These are phyloP conservation scores for Fagus crenata DNA, from an alignment of 306 rosid genomes.

Conservation along the genomic window DNA sequence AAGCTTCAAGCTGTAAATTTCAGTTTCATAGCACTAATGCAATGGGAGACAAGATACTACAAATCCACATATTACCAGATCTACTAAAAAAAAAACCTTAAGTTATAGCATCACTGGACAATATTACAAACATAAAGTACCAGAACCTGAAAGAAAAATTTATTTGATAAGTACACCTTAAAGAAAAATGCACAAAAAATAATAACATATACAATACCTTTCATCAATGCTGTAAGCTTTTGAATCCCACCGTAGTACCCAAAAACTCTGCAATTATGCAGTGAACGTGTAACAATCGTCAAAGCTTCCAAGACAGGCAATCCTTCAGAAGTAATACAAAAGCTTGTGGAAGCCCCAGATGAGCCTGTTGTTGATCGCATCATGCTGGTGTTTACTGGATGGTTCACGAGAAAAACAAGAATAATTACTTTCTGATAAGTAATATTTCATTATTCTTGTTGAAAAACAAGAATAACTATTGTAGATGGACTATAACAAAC, in stretches of 20 bases:
- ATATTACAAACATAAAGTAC: neutral
- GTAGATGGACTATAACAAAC: slow-evolving; percentile 28
- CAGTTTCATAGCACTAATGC: neutral
- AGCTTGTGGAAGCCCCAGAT: slow-evolving; percentile 56
- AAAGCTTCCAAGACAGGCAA: slow-evolving; percentile 72
- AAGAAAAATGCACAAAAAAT: neutral
- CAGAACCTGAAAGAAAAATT: neutral
- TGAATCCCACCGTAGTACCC: slow-evolving; percentile 91
- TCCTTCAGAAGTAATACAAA: slow-evolving; percentile 75
- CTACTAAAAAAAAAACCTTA: neutral
- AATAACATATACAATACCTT: slow-evolving; percentile 54
- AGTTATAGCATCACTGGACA: neutral
- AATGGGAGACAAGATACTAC: neutral
- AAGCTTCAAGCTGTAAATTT: neutral
- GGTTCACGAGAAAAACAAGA: slow-evolving; percentile 27
- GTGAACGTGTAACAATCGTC: slow-evolving; percentile 65
- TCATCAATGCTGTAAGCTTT: slow-evolving; percentile 87
- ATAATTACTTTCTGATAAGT: neutral
- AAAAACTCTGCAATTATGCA: slow-evolving; percentile 87
- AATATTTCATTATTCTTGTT: too few species aligned
- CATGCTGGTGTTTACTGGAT: slow-evolving; percentile 63
- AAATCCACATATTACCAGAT: neutral
- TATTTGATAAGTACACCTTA: too few species aligned
- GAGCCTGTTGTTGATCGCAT: slow-evolving; percentile 54
- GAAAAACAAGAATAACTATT: slow-evolving; percentile 27